phyloP scores from a whole-genome alignment of 169 alveolate genomes.

The Eimeria sp. region DNA sequence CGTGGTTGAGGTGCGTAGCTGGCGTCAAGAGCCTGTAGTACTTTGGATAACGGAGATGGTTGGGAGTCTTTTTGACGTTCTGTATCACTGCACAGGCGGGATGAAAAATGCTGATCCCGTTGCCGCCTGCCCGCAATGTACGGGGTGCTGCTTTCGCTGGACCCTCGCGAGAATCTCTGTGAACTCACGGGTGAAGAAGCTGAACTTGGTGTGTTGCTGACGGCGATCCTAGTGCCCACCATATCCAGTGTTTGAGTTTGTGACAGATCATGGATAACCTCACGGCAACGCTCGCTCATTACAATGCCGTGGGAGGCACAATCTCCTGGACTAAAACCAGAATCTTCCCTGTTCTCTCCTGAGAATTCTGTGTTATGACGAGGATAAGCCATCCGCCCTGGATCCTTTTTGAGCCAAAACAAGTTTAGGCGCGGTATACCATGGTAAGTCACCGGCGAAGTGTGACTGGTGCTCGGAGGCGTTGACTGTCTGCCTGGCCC shows the following conservation, averaged over 20 bases:
- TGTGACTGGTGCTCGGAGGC: not conserved
- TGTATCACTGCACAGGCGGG: not conserved
- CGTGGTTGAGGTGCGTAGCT: not conserved
- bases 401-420: slow-evolving; percentile 42
- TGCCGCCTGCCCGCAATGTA: not conserved
- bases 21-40: not conserved
- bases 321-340: not conserved
- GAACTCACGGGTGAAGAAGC: not conserved
- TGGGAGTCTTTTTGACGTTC: not conserved
- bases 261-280: not conserved
- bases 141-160: not conserved
- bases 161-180: not conserved
- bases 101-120: not conserved
- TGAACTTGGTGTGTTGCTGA: not conserved
- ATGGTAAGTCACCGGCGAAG: not conserved
- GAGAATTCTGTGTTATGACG: not conserved
- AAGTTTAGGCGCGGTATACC: slow-evolving; percentile 31
- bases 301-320: not conserved
- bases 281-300: not conserved
- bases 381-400: not conserved
- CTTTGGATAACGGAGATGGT: not conserved
- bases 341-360: slow-evolving; percentile 7
- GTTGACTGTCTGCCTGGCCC: not conserved
- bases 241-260: not conserved
- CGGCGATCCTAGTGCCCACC: not conserved